Base-by-base conservation (phyloP, 1,139 yeast species). In the Yarrowia galli region DNA sequence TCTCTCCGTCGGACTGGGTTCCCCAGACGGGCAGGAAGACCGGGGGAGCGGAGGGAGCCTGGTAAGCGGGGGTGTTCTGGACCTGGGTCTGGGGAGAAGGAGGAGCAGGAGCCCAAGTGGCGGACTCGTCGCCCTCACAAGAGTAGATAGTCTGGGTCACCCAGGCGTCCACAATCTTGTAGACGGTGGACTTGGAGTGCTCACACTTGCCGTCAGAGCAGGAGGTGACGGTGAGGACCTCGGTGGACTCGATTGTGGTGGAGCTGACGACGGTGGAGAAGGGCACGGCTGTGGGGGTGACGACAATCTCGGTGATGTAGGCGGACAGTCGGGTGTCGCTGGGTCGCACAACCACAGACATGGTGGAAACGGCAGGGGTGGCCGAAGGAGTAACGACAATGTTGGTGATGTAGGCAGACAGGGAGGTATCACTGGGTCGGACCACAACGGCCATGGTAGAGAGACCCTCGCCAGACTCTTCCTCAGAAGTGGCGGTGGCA, bases 321-420 rank as follows among this genome's bases (percentile, higher is more conserved):
- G 64, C 64, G 3, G 51, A 28, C 22, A 42, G 42, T 2, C 32
- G 18, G 64, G 63, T 56, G 25, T 58, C 64, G 13, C 20, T 13
- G 42, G 64, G 64, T 32, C 64, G 64, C 51, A 58, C 64, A 5
- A 32, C 64, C 9, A 58, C 64, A 2, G 64, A 7, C 18, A 28
- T 8, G 32, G 64, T 58, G n/a, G 64, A 58, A 12, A 58, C 20
- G 7, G 18, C 16, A 5, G 64, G 64, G 23, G 51, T 32, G 28
- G 64, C 48, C 10, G 64, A 23, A n/a, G 64, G 64, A 3, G 64
- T 58, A 3, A 58, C 64, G 13, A 58, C 42, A 20, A 58, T 58
- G 64, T 58, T 58, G 64, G 64, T 58, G 51, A 58, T 58, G 64
- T 58, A 58, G 23, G 64, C 64, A 5, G 64, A 58, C 40, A n/a